Conservation (phyloP, 2,329 filamentous ascomycete genomes). For the Hirsutella minnesotensis region DNA sequence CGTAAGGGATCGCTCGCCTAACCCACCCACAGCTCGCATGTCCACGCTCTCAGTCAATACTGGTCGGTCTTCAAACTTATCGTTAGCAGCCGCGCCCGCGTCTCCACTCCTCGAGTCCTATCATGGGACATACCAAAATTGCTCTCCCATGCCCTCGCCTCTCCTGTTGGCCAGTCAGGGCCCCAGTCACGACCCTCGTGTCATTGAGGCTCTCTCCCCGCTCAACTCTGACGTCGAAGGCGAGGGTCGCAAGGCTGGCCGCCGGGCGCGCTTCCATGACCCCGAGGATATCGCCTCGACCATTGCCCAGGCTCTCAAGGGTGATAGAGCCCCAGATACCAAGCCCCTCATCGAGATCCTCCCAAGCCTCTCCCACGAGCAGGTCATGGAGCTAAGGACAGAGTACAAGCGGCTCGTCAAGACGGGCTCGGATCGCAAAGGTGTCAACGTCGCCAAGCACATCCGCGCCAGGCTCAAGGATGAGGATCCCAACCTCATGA, state of each 20-base stretch:
- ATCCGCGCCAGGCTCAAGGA: slow-evolving; percentile 68
- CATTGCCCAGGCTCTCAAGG: slow-evolving; percentile 63
- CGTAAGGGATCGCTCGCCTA: slow-evolving; percentile 31
- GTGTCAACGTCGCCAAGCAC: slow-evolving; percentile 78
- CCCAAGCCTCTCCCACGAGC: slow-evolving; percentile 72
- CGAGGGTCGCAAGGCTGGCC: slow-evolving; percentile 32
- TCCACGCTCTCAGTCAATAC: slow-evolving; percentile 39
- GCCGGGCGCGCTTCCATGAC: slow-evolving; percentile 73
- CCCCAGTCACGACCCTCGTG: slow-evolving; percentile 35
- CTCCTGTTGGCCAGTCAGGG: slow-evolving; percentile 40
- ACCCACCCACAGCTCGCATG: slow-evolving; percentile 37
- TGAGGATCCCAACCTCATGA: slow-evolving; percentile 66
- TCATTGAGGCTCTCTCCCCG: slow-evolving; percentile 40
- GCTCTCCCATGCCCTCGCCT: slow-evolving; percentile 88
- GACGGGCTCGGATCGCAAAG: slow-evolving; percentile 57
- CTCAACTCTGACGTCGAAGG: slow-evolving; percentile 32
- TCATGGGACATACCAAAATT: slow-evolving; percentile 84
- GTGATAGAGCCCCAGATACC: slow-evolving; percentile 53
- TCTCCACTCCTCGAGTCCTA: slow-evolving; percentile 89
- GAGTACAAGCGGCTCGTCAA: slow-evolving; percentile 91
- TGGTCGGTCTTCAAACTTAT: slow-evolving; percentile 25
- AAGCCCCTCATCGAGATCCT: slow-evolving; percentile 71
- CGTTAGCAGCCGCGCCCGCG: slow-evolving; percentile 50
- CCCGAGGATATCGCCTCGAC: slow-evolving; percentile 65
- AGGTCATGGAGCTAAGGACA: slow-evolving; percentile 72